Conservation (phyloP, 139 green algal species). For the Mesotaenium endlicherianum region DNA sequence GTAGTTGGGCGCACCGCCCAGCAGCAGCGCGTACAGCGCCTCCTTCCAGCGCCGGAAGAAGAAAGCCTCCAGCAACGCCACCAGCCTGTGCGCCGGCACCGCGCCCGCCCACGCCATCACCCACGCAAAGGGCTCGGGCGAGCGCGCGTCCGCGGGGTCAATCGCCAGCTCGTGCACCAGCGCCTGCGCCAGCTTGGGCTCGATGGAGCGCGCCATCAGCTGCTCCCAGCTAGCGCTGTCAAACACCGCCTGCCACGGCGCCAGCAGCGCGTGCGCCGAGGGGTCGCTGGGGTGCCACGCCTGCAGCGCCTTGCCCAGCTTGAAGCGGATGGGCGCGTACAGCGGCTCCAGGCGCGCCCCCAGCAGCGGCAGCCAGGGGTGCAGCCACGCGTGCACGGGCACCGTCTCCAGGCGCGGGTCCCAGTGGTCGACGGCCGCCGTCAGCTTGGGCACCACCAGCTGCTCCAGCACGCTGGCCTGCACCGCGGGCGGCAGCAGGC, state of each 20-base stretch:
- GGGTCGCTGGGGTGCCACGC: conserved; percentile 84
- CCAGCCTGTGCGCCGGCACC: conserved; percentile 63
- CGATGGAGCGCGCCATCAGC: conserved; percentile 71
- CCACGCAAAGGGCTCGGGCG: conserved; percentile 75
- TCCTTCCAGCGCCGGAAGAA: conserved; percentile 85
- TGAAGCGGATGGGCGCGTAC: conserved; percentile 79
- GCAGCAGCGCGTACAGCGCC: conserved; percentile 77
- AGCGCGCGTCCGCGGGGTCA: conserved; percentile 75
- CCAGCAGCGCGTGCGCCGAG: conserved; percentile 73
- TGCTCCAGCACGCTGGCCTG: conserved; percentile 24
- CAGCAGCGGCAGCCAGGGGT: conserved; percentile 91
- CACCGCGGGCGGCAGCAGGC: conserved; percentile 54
- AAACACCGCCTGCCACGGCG: conserved; percentile 75
- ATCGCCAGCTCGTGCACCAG: conserved; percentile 72
- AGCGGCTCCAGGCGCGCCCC: conserved; percentile 71
- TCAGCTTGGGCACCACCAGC: conserved; percentile 77
- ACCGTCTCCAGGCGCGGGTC: conserved; percentile 80
- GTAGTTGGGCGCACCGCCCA: conserved; percentile 69
- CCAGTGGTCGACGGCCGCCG: conserved; percentile 77
- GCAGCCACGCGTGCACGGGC: conserved; percentile 91
- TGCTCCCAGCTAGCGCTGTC: conserved; percentile 73
- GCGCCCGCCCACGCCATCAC: conserved; percentile 76
- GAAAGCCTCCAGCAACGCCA: conserved; percentile 62
- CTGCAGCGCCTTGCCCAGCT: conserved; percentile 68
- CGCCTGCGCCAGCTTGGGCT: conserved; percentile 81